A percentile compares a stretch with the other conserved stretches of the same genome.
Conservation (phyloP, 768 basidiomycete genomes). For the Trametes villosa region DNA sequence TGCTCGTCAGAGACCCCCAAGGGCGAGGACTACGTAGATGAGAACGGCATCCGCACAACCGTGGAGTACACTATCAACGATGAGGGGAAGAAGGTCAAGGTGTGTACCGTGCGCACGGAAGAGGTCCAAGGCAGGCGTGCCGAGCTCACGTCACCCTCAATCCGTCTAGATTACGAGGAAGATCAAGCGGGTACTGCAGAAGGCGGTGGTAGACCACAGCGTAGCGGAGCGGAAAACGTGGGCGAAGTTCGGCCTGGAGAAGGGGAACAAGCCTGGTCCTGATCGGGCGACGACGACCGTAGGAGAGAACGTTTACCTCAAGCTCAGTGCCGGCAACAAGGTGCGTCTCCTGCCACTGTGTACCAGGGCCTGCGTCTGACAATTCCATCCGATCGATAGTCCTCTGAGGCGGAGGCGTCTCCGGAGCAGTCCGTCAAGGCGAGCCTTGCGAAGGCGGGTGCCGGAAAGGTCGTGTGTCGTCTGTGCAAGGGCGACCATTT, state of each 20-base stretch:
- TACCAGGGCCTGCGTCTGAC: background rate
- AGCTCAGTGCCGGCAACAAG: constrained; percentile 59
- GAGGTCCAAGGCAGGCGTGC: background rate
- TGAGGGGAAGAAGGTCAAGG: constrained; percentile 95
- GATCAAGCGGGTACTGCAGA: constrained; percentile 85
- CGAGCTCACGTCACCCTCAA: constrained; percentile 1
- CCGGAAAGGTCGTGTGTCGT: constrained; percentile 89
- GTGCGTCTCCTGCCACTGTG: constrained; percentile 49
- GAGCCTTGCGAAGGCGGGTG: constrained; percentile 72
- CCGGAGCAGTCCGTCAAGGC: constrained; percentile 69
- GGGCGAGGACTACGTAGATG: constrained; percentile 75
- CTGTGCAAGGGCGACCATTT: constrained; percentile 97
- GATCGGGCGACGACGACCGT: constrained; percentile 94
- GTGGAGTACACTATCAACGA: constrained; percentile 87
- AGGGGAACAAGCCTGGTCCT: constrained; percentile 84
- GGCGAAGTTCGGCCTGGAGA: constrained; percentile 93
- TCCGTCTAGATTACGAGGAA: constrained; percentile 76
- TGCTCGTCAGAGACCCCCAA: constrained; percentile 47
- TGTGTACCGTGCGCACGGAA: constrained; percentile 35
- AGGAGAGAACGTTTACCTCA: constrained; percentile 70
- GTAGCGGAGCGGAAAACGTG: constrained; percentile 94
- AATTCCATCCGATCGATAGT: constrained; percentile 38
- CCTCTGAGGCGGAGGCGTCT: constrained; percentile 66
- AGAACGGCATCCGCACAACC: constrained; percentile 86
- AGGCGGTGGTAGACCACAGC: constrained; percentile 89